phyloP scores from a whole-genome alignment of 2,329 filamentous ascomycete species.

The Exophiala lecanii-corni region DNA sequence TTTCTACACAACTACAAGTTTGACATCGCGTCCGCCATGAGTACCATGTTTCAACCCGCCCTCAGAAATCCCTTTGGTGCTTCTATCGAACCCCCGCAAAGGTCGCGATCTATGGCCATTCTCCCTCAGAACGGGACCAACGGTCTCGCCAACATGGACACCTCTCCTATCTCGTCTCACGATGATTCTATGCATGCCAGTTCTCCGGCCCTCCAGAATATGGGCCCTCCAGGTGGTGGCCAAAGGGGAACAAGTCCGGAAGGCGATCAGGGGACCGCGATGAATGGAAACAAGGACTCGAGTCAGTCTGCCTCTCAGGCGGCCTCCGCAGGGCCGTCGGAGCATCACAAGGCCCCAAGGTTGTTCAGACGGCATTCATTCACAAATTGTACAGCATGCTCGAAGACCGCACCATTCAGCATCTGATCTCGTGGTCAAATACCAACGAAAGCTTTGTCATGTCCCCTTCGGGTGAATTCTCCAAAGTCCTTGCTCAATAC shows the following conservation, averaged over 20 bases:
- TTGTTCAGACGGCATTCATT: constrained; percentile 97
- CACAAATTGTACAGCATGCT: constrained; percentile 99
- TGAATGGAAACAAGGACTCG: constrained; percentile 28
- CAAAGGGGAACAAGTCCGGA: constrained; percentile 42
- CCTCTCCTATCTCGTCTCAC: constrained; percentile 28
- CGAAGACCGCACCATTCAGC: constrained; percentile 86
- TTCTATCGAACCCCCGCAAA: constrained; percentile 18
- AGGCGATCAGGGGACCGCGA: constrained; percentile 39
- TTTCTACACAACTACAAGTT: too few species aligned
- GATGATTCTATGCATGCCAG: constrained; percentile 55
- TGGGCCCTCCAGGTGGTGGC: constrained; percentile 42
- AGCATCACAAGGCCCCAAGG: constrained; percentile 83
- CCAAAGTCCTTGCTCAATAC: constrained; percentile 95
- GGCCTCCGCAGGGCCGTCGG: constrained; percentile 38
- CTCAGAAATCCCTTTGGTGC: constrained; percentile 25
- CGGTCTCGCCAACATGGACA: constrained; percentile 8
- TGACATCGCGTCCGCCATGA: constrained; percentile 26
- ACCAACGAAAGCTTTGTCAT: constrained; percentile 97
- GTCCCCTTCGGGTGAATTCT: constrained; percentile 95
- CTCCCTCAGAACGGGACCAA: constrained; percentile 17
- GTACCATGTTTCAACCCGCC: constrained; percentile 24
- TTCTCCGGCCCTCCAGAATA: constrained; percentile 42
- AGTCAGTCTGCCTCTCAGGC: constrained; percentile 13
- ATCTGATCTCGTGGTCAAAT: constrained; percentile 93
- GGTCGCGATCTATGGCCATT: constrained; percentile 22